These are phyloP conservation scores for Entomortierella parvispora DNA, from an alignment of 192 early-diverging fungal species.

Conservation along the genomic window DNA sequence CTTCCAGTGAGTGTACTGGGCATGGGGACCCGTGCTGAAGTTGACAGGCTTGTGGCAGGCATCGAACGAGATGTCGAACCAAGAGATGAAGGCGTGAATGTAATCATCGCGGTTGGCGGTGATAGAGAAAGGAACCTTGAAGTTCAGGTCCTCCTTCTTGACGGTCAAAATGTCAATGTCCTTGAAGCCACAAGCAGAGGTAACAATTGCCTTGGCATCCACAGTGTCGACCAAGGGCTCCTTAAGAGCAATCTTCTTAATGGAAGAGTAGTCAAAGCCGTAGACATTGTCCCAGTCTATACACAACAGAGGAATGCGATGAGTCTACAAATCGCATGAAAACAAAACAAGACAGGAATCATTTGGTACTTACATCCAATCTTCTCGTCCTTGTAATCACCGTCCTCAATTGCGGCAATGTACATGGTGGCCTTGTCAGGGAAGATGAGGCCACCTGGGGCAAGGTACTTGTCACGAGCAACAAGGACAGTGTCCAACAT, in stretches of 20 bases:
- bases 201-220: slow-evolving; percentile 71
- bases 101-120: slow-evolving; percentile 68
- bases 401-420: slow-evolving; percentile 79
- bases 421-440: slow-evolving; percentile 79
- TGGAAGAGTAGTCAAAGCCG: slow-evolving; percentile 91
- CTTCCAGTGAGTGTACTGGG: slow-evolving; percentile 97
- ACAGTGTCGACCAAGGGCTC: slow-evolving; percentile 89
- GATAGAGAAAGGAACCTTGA: slow-evolving; percentile 76
- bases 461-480: slow-evolving; percentile 84
- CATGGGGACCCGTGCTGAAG: slow-evolving; percentile 66
- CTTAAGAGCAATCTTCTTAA: slow-evolving; percentile 78
- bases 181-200: slow-evolving; percentile 72
- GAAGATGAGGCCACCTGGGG: slow-evolving; percentile 65
- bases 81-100: slow-evolving; percentile 84
- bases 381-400: slow-evolving; percentile 83
- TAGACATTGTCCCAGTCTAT: slow-evolving; percentile 93
- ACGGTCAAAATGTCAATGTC: slow-evolving; percentile 79
- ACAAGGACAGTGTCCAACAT: slow-evolving; percentile 91
- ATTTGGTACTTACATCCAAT: slow-evolving; percentile 62
- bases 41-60: slow-evolving; percentile 65
- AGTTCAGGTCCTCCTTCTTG: slow-evolving; percentile 76
- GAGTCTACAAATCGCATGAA: neutral
- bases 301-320: neutral
- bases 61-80: slow-evolving; percentile 94
- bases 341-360: too few relatives aligned